phyloP scores from a whole-genome alignment of 2,329 filamentous ascomycete genomes.

The Aspergillus versicolor region DNA sequence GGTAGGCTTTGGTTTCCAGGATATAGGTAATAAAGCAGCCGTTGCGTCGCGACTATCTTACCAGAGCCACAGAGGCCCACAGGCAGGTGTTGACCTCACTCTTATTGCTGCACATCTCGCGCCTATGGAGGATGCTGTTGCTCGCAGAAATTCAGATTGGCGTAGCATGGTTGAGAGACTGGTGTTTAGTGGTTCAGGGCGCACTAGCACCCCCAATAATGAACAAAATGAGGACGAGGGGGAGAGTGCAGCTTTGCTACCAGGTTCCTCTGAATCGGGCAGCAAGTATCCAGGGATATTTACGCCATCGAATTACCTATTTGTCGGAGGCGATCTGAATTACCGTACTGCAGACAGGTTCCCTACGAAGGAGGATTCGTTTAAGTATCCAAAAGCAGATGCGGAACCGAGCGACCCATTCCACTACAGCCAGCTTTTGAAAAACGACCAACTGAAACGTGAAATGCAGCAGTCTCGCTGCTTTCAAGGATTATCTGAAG shows the following conservation, averaged over 20 bases:
- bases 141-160: constrained; percentile 84
- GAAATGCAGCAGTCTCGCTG: constrained; percentile 70
- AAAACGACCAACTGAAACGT: constrained; percentile 73
- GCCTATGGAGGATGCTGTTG: constrained; percentile 77
- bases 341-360: constrained; percentile 75
- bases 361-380: constrained; percentile 59
- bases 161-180: constrained; percentile 75
- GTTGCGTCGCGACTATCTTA: constrained; percentile 74
- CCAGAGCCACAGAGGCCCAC: constrained; percentile 34
- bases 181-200: constrained; percentile 59
- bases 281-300: constrained; percentile 58
- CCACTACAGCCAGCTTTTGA: constrained; percentile 67
- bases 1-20: constrained; percentile 77
- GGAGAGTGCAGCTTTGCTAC: constrained; percentile 35
- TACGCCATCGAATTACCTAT: constrained; percentile 71
- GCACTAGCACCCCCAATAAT: constrained; percentile 2
- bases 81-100: constrained; percentile 65
- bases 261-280: constrained; percentile 30
- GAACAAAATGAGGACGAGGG: constrained; percentile 36
- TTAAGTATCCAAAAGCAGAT: constrained; percentile 63
- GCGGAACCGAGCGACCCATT: constrained; percentile 51
- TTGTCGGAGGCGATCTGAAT: constrained; percentile 90
- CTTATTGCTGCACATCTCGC: constrained; percentile 88
- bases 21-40: constrained; percentile 95
- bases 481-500: constrained; percentile 75